Evolutionary conservation across 345 rosid genomes (phyloP), one percentile per base, ranked within the genome.

Genomic region (Crucihimalaya himalaica): DNA sequence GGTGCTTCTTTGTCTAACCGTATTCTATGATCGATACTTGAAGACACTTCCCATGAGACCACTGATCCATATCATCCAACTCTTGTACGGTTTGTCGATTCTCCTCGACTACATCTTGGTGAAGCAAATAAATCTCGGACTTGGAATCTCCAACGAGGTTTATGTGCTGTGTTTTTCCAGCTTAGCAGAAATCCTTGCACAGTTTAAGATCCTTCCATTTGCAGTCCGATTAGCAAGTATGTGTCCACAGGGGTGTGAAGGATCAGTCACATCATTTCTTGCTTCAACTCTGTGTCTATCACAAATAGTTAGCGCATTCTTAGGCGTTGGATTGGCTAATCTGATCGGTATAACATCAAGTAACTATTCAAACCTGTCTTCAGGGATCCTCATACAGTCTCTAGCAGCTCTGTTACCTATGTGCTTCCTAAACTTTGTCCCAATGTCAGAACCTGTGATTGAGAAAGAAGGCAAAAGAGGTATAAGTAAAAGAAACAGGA

Each of bases 231-330:
- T 90, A 51, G 97, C 83, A 1, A 87, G 79, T 71, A 72, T 87
- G 78, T 90, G 98, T 65, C 98, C 97, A 1, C 81, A 55, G 67
- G 97, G 98, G 1, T 93, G 88, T 61, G 97, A 88, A 84, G 98
- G 97, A 73, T 93, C 98, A 16, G 80, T 93, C n/a, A 89, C 87
- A 27, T 90, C 98, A 21, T 90, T 93, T 78, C 66, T 89, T 43
- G 96, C 97, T 40, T 89, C 98, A 4, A 43, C 84, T 16, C 43
- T 90, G 64, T 87, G 93, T 83, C 74, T 93, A 15, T 90, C 98
- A n/a, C 89, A 94, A 14, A 85, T 90, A 55, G 54, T 86, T 9
- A 73, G 96, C 23, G 98, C 93, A 3, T 83, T 90, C 70, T 62
- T 79, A 43, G 97, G 97, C 20, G 83, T 89, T 9, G 96, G 96